A percentile compares a stretch with the other conserved stretches of the same genome.
phyloP scores from a whole-genome alignment of 306 rosid species.

The Medicago arabica region DNA sequence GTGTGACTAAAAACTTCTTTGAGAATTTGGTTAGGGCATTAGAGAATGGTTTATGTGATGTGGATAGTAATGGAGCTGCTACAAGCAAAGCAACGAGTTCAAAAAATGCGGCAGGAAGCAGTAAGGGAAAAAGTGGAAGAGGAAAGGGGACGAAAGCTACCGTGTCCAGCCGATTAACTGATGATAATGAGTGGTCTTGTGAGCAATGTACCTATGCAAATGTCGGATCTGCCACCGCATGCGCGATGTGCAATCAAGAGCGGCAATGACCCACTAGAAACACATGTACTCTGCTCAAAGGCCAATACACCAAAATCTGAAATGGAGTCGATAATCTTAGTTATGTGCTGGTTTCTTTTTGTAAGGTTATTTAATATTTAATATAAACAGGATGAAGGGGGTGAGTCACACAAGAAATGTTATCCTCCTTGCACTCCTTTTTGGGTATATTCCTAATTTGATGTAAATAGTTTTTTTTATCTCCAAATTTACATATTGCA shows the following conservation, averaged over 20 bases:
- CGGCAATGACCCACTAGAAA: conserved; percentile 44
- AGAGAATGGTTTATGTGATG: conserved; percentile 65
- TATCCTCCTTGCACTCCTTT: conserved; percentile 36
- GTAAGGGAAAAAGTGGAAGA: conserved; percentile 60
- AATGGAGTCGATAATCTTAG: conserved; percentile 28
- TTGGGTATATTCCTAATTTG: conserved; percentile 38
- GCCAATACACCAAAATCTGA: conserved; percentile 31
- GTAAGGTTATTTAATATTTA: conserved; percentile 34
- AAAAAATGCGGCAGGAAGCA: conserved; percentile 55
- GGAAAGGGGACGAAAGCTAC: conserved; percentile 52
- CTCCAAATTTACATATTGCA: conserved; percentile 35
- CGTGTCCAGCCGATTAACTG: conserved; percentile 42
- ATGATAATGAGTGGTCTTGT: conserved; percentile 51
- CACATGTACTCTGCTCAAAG: conserved; percentile 17
- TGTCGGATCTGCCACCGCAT: conserved; percentile 44
- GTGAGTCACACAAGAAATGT: conserved; percentile 38
- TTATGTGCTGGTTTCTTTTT: conserved; percentile 43
- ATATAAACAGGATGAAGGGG: conserved; percentile 45
- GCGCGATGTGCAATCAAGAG: conserved; percentile 61
- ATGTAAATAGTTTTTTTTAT: conserved; percentile 54
- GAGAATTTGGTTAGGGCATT: conserved; percentile 75
- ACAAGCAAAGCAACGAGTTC: conserved; percentile 60
- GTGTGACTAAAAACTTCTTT: conserved; percentile 71
- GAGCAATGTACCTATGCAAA: conserved; percentile 61
- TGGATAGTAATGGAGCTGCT: conserved; percentile 62